Conservation (phyloP, 2,329 filamentous ascomycete genomes). For the Lasiodiplodia gonubiensis region DNA sequence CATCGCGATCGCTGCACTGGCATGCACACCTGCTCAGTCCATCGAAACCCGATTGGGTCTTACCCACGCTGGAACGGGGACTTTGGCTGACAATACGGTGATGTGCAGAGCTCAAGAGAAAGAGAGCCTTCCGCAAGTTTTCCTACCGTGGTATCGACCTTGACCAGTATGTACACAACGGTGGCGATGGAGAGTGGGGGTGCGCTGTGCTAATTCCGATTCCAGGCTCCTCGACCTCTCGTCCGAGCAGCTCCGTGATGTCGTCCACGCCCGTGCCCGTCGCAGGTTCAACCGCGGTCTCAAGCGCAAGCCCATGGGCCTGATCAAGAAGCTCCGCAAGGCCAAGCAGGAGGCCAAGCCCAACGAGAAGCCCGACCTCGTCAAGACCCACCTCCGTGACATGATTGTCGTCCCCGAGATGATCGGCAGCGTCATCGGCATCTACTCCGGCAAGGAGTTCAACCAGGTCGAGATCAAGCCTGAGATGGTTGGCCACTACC, state of each 20-base stretch:
- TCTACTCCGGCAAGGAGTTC: conserved; percentile 99
- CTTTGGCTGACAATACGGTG: conserved; percentile 28
- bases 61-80: conserved; percentile 29
- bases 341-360: conserved; percentile 98
- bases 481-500: conserved; percentile 99
- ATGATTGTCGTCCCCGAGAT: conserved; percentile 99
- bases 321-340: conserved; percentile 99
- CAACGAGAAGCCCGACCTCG: conserved; percentile 99
- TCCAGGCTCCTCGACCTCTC: conserved; percentile 95
- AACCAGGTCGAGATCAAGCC: conserved; percentile 99
- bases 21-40: conserved; percentile 24
- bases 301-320: conserved; percentile 99
- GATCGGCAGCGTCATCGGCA: conserved; percentile 97
- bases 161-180: conserved; percentile 78
- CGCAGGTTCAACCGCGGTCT: conserved; percentile 99
- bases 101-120: conserved; percentile 88
- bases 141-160: conserved; percentile 99
- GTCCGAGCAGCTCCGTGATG: conserved; percentile 98
- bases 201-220: conserved; percentile 32
- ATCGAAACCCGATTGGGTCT: conserved; percentile 30
- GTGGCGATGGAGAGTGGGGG: conserved; percentile 26
- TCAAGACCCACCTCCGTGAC: conserved; percentile 99
- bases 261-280: conserved; percentile 98
- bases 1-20: conserved; percentile 25
- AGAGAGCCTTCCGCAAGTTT: conserved; percentile 99